These are phyloP conservation scores for Coccomyxa subellipsoidea DNA, from an alignment of 163 green algal genomes.

Conservation along the genomic window DNA sequence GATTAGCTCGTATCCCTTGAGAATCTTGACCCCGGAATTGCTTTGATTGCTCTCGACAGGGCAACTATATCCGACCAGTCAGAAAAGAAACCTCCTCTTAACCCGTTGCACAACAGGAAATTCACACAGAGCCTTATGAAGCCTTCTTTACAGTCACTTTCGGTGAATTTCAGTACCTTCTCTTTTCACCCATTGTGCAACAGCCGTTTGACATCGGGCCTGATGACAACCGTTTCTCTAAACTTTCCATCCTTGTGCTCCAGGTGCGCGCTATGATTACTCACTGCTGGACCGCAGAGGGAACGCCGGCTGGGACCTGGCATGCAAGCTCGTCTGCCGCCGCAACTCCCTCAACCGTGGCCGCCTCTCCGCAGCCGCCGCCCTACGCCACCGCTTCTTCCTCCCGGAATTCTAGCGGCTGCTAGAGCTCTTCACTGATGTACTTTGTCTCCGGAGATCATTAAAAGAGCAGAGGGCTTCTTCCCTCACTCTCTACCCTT, in stretches of 20 bases:
- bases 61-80: not conserved
- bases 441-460: not conserved
- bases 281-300: conserved; percentile 85
- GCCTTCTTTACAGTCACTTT: too few relatives aligned
- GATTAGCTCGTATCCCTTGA: not conserved
- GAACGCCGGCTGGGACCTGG: conserved; percentile 86
- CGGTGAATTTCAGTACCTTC: too few relatives aligned
- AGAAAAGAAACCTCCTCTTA: too few relatives aligned
- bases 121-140: too few relatives aligned
- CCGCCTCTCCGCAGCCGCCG: conserved; percentile 60
- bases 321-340: conserved; percentile 69
- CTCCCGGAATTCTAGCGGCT: not conserved
- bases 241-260: not conserved
- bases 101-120: too few relatives aligned
- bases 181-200: too few relatives aligned
- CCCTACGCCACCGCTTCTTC: conserved; percentile 87
- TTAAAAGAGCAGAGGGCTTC: not conserved
- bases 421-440: not conserved
- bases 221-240: too few relatives aligned
- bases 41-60: too few relatives aligned
- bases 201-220: too few relatives aligned
- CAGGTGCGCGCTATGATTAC: conserved; percentile 35
- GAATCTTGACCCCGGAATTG: too few relatives aligned
- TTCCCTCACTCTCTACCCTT: not conserved
- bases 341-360: conserved; percentile 70